phyloP scores from a whole-genome alignment of 2,329 filamentous ascomycete species.

The Rutstroemia sp. region DNA sequence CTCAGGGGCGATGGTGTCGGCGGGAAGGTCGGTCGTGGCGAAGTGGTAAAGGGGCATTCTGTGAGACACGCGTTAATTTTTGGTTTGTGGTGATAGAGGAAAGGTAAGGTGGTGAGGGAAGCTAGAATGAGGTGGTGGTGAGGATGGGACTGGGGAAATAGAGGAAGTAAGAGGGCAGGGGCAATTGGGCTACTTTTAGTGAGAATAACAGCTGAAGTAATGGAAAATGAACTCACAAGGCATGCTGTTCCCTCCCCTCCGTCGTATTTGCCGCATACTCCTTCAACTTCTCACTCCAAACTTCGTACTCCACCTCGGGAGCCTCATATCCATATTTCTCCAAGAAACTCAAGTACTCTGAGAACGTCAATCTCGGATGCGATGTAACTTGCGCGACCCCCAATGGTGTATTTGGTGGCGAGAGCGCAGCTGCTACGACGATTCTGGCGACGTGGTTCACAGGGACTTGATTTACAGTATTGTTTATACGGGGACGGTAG shows the following conservation, averaged over 20 bases:
- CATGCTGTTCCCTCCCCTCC: conserved; percentile 56
- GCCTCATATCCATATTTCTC: conserved; percentile 66
- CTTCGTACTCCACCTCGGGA: conserved; percentile 57
- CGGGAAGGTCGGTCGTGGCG: conserved; percentile 59
- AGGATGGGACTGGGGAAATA: not conserved
- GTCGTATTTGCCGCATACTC: conserved; percentile 37
- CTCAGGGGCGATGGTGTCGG: conserved; percentile 60
- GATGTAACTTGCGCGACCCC: conserved; percentile 71
- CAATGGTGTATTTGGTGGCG: conserved; percentile 13
- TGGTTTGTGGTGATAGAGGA: not conserved
- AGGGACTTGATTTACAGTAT: conserved; percentile 84
- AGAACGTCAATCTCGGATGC: conserved; percentile 71
- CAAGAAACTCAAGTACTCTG: conserved; percentile 65
- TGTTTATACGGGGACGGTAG: conserved; percentile 67
- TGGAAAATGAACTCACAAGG: conserved; percentile 39
- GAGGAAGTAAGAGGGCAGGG: too few species aligned
- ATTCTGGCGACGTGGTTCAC: conserved; percentile 78
- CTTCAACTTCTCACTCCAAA: conserved; percentile 62
- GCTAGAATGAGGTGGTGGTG: not conserved
- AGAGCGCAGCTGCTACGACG: conserved; percentile 57
- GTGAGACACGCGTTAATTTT: conserved; percentile 1
- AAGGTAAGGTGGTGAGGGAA: not conserved
- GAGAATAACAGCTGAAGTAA: not conserved
- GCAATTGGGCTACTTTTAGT: too few species aligned
- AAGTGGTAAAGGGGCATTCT: conserved; percentile 64